Conservation (phyloP, 2,329 filamentous ascomycete genomes). For the Epichloe coenophiala region DNA sequence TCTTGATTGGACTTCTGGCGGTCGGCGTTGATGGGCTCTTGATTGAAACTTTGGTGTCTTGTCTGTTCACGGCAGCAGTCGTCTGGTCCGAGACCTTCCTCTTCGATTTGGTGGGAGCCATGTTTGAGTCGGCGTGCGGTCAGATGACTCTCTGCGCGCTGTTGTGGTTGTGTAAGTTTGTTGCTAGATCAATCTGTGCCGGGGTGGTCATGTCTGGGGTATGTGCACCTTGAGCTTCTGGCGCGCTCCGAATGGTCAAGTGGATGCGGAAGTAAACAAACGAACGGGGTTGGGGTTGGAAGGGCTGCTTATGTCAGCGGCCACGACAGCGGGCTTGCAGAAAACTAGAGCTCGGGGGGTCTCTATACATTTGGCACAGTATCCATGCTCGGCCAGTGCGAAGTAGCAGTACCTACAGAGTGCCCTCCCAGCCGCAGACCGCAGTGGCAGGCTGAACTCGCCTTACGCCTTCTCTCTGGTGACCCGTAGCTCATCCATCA, state of each 20-base stretch:
- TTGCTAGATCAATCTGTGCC: background rate
- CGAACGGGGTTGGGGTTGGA: conserved; percentile 10
- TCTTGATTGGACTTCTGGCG: conserved; percentile 48
- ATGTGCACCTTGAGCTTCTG: background rate
- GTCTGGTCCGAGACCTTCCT: conserved; percentile 18
- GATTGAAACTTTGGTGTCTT: conserved; percentile 12
- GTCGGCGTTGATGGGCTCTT: conserved; percentile 25
- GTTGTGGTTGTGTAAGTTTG: background rate
- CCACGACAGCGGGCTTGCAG: background rate
- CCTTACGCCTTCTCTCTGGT: conserved; percentile 22
- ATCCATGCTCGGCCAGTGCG: accelerated
- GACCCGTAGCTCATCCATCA: conserved; percentile 1
- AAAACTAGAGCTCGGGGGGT: background rate
- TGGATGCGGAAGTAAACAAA: conserved; percentile 27
- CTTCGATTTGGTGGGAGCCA: conserved; percentile 32
- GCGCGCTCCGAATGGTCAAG: conserved; percentile 10
- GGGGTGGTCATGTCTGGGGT: background rate
- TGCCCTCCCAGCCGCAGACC: background rate
- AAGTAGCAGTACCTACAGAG: conserved; percentile 9
- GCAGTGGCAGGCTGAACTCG: conserved; percentile 29
- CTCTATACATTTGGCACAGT: conserved; percentile 6
- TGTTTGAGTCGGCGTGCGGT: conserved; percentile 17
- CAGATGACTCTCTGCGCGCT: background rate
- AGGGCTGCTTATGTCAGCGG: conserved; percentile 7
- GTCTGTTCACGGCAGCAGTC: conserved; percentile 4